Base-by-base conservation (phyloP, 441 rosid genomes). In the California macrophylla region DNA sequence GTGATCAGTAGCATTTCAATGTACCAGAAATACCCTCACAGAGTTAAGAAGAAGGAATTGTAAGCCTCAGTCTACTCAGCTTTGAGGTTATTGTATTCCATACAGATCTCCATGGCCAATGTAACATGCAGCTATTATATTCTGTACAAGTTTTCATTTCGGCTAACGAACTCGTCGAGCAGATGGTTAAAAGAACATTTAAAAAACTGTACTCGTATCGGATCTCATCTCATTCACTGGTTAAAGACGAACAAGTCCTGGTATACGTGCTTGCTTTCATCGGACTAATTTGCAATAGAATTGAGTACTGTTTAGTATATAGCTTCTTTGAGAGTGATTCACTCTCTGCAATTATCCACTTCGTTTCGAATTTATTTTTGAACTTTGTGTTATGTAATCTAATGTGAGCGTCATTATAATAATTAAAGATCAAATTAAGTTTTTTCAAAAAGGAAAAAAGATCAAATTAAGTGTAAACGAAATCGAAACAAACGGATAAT, bases 11-110 rank as follows among this genome's bases (percentile, higher is more conserved):
- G 99, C 82, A 87, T 94, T 73, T 85, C 97, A 12, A 34, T 89
- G 73, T 89, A 94, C 87, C 99, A 92, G 86, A 90, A 86, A 67
- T 89, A 87, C 81, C 98, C 99, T 5, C 84, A 86, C 78, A 30
- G 63, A 63, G 82, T 77, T 62, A 89, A 87, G 77, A 86, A 75
- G 92, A 93, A 91, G 87, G 91, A 88, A 80, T 72, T 76, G 18
- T 89, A 75, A 77, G 73, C 38, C n/a, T 2, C 0, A 64, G 32
- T 0, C 38, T 54, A 28, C 25, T 18, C 47, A 7, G 3, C 30
- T 4, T 16, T 28, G 8, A 6, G 62, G 56, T n/a, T 3, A 47
- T 16, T 47, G 6, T 18, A 47, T 47, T 47, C 6, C 8, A 47
- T 47, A 47, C 21, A 16, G 6, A n/a, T 47, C 20, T 47, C 56